A percentile compares a stretch with the other conserved stretches of the same genome.
phyloP scores from a whole-genome alignment of 345 rosid genomes.

The Eucalyptus sp. region DNA sequence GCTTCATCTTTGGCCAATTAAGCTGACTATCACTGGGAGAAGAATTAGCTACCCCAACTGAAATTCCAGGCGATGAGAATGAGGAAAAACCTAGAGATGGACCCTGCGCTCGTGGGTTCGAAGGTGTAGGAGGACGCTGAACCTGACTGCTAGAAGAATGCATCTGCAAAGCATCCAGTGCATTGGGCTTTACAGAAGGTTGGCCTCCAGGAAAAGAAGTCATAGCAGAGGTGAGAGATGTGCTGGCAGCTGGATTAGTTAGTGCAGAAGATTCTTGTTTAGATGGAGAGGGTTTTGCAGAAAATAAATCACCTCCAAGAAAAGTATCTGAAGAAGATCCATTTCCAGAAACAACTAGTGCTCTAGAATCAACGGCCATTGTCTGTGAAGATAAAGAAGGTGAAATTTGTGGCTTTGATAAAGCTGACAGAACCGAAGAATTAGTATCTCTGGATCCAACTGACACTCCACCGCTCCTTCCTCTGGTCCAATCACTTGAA shows the following conservation, averaged over 20 bases:
- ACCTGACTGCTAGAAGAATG: conserved; percentile 50
- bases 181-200: conserved; percentile 40
- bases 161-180: conserved; percentile 69
- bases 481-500: conserved; percentile 47
- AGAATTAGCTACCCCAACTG: conserved; percentile 44
- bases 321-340: conserved; percentile 22
- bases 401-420: conserved; percentile 25
- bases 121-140: conserved; percentile 33
- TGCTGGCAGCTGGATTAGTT: conserved; percentile 29
- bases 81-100: conserved; percentile 44
- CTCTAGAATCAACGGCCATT: conserved; percentile 27
- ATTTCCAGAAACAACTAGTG: conserved; percentile 51
- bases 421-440: conserved; percentile 21
- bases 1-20: conserved; percentile 90
- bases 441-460: conserved; percentile 28
- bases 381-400: conserved; percentile 21
- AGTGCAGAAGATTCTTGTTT: conserved; percentile 35
- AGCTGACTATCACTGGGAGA: conserved; percentile 37
- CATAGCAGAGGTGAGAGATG: conserved; percentile 23
- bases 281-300: conserved; percentile 25
- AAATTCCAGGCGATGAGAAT: conserved; percentile 31
- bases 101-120: conserved; percentile 33
- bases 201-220: conserved; percentile 46
- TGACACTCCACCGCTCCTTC: conserved; percentile 27
- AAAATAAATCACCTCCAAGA: conserved; percentile 52